Evolutionary conservation across 1,284 basidiomycete species (phyloP).

Genomic region (Dichomitus squalens): DNA sequence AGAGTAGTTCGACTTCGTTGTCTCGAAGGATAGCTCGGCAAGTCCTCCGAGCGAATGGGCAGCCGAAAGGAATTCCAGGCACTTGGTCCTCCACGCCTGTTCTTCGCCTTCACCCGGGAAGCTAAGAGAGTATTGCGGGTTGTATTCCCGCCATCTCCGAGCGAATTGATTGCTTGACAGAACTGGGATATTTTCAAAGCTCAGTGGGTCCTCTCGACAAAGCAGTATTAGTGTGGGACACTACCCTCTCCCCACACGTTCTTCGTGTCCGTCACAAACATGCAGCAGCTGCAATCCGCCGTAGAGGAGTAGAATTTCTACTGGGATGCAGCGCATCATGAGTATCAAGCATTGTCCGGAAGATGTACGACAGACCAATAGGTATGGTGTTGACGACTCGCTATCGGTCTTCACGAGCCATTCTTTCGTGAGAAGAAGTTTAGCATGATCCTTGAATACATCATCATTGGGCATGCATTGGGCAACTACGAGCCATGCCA

Average conservation of each 20-base stretch:
- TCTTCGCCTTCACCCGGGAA: slow-evolving; percentile 44
- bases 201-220: neutral
- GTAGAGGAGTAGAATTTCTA: slow-evolving; percentile 63
- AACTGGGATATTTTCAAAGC: slow-evolving; percentile 40
- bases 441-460: slow-evolving; percentile 53
- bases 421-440: slow-evolving; percentile 60
- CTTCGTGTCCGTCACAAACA: slow-evolving; percentile 75
- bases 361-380: slow-evolving; percentile 57
- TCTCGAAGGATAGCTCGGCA: slow-evolving; percentile 57
- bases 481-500: slow-evolving; percentile 11
- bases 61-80: slow-evolving; percentile 53
- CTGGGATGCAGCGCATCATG: neutral
- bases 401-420: slow-evolving; percentile 72
- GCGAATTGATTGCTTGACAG: slow-evolving; percentile 61
- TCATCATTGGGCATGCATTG: slow-evolving; percentile 3
- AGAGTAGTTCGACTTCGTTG: slow-evolving; percentile 57
- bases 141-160: slow-evolving; percentile 66
- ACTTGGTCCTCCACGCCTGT: slow-evolving; percentile 52
- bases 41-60: slow-evolving; percentile 63
- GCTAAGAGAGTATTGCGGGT: slow-evolving; percentile 30
- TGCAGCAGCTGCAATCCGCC: slow-evolving; percentile 54
- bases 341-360: slow-evolving; percentile 4
- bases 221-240: slow-evolving; percentile 1
- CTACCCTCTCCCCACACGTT: slow-evolving; percentile 76
- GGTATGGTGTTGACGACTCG: slow-evolving; percentile 62